A percentile compares a stretch with the other conserved stretches of the same genome.
Conservation (phyloP, 192 early-diverging fungal species). For the Chytriomyces sp. region DNA sequence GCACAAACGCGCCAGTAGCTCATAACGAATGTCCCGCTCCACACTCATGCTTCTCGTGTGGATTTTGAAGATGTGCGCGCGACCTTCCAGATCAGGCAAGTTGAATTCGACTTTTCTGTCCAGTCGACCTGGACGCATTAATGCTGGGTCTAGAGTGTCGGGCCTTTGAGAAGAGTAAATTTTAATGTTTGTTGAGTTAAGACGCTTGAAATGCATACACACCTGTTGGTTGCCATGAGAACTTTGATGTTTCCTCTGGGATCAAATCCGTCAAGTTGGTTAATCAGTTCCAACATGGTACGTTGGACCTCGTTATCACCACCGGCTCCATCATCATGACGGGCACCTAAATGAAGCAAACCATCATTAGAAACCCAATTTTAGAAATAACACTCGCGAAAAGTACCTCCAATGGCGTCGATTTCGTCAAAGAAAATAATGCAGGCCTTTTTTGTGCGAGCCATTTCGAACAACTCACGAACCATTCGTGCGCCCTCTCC, state of each 20-base stretch:
- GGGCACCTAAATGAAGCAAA: conserved; percentile 67
- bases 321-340: conserved; percentile 97
- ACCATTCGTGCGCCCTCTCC: conserved; percentile 99
- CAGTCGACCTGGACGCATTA: conserved; percentile 95
- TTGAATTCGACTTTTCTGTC: conserved; percentile 99
- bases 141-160: conserved; percentile 97
- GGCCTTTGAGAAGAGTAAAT: conserved; percentile 57
- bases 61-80: conserved; percentile 97
- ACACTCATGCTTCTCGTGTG: conserved; percentile 99
- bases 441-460: conserved; percentile 98
- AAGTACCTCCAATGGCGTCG: conserved; percentile 88
- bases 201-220: neutral
- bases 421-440: conserved; percentile 99
- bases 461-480: conserved; percentile 99
- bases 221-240: conserved; percentile 97
- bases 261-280: conserved; percentile 99
- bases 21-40: conserved; percentile 98
- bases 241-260: conserved; percentile 99
- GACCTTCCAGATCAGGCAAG: conserved; percentile 94
- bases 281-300: conserved; percentile 99
- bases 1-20: conserved; percentile 95
- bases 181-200: neutral
- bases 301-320: conserved; percentile 99
- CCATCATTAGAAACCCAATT: conserved; percentile 7
- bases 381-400: neutral